Evolutionary conservation across 805 yeast species (phyloP), one percentile per base, ranked within the genome.

Genomic region (Dipodascus albidus): DNA sequence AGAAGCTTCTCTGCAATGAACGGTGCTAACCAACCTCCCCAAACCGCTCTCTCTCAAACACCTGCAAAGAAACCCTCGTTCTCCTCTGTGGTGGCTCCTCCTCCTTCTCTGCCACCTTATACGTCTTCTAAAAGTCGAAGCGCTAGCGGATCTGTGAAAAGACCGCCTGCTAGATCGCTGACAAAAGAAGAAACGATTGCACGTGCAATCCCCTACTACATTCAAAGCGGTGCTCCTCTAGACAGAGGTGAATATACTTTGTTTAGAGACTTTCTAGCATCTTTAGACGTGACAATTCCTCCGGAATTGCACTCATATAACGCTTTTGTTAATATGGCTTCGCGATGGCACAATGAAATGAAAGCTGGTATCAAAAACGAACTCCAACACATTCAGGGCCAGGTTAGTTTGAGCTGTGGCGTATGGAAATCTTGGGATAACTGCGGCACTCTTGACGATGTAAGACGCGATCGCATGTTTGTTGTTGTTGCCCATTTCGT

Each of bases 331-430:
- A 38, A 38, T 19, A 38, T 38, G 44, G 44, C 44, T 4, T 38
- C 44, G 17, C 17, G 44, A 14, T 38, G 44, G 44, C 44, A 38
- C 44, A 38, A 38, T 38, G 44, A 38, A 17, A 38, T 38, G 44
- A 38, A 38, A 38, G 15, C 44, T 4, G 44, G 44, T 6, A 38
- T 38, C 17, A 38, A 38, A 38, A 38, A 38, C 20, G 44, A 38
- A 19, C 44, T 38, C 20, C 44, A 38, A 14, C 44, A 38, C 44
- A 38, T 38, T 14, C 44, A 38, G 44, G 44, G 44, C 44, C 20
- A n/a, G 44, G 44, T 38, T 14, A 38, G 44, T 14, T 17, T 38
- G 44, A 38, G 44, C 44, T 38, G 44, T 38, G 44, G 44, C n/a
- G 20, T 38, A 4, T 38, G 44, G 44, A 38, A 38, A 19, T 38